A percentile compares a stretch with the other conserved stretches of the same genome.
Evolutionary conservation across 2,329 filamentous ascomycete species (phyloP).

Genomic region (Teratosphaeria nubilosa): DNA sequence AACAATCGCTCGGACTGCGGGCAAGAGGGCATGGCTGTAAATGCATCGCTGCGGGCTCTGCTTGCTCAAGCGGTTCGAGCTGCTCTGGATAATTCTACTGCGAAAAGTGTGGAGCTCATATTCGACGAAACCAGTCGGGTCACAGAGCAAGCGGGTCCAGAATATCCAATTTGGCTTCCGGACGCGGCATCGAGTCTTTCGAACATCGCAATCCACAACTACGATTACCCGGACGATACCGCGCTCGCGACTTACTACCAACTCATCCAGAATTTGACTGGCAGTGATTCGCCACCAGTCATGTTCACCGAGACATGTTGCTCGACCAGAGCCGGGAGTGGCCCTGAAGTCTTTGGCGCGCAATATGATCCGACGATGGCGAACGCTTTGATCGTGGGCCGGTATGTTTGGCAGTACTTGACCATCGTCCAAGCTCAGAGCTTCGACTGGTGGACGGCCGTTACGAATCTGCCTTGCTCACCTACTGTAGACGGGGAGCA

Average conservation of each 20-base stretch:
- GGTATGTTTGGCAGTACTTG: constrained; percentile 10
- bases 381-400: constrained; percentile 9
- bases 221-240: constrained; percentile 7
- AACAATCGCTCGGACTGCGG: constrained; percentile 7
- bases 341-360: constrained; percentile 6
- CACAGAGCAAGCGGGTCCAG: constrained; percentile 4
- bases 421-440: constrained; percentile 7
- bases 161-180: constrained; percentile 8
- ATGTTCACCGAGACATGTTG: constrained; percentile 11
- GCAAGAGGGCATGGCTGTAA: constrained; percentile 9
- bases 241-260: constrained; percentile 3
- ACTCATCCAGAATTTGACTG: constrained; percentile 2
- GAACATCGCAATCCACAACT: constrained; percentile 9
- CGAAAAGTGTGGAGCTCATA: constrained; percentile 5
- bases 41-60: constrained; percentile 1
- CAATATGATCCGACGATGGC: constrained; percentile 10
- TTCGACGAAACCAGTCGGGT: constrained; percentile 9
- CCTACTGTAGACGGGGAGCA: constrained; percentile 5
- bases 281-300: constrained; percentile 2
- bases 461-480: constrained; percentile 8
- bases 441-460: constrained; percentile 12
- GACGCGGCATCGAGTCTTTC: not conserved
- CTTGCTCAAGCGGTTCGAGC: constrained; percentile 1
- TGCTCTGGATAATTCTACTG: constrained; percentile 2
- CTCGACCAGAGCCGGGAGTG: constrained; percentile 3